Base-by-base conservation (phyloP, 345 rosid genomes). In the Linum trigynum region DNA sequence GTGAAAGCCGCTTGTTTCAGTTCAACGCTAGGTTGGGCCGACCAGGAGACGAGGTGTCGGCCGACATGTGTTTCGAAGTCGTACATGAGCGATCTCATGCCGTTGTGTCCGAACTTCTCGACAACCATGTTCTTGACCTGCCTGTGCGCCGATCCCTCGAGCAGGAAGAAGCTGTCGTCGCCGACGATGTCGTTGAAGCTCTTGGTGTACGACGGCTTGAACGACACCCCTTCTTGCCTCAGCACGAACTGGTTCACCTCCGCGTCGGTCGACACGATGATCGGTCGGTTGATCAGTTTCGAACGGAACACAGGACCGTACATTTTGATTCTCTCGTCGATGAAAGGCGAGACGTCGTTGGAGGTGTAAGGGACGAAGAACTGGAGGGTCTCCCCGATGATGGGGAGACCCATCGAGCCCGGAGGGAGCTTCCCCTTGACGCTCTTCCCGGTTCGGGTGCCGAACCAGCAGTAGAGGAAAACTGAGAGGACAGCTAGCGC, bases 281-380 rank as follows among this genome's bases (percentile, higher is more conserved):
- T 61, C 23, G 66, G 76, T 2, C 63, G 65, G 4, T 83, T 82
- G 8, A 78, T 72, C 38, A 83, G 14, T 43, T 51, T 71, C 0
- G 84, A 79, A 43, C 76, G 72, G 71, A 85, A 85, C 57, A 81
- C 32, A 2, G 74, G 64, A 1, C 84, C 84, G 58, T 79, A 63
- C 56, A 84, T n/a, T n/a, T n/a, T n/a, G n/a, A n/a, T n/a, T n/a
- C n/a, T n/a, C n/a, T n/a, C n/a, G n/a, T n/a, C n/a, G n/a, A n/a
- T n/a, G n/a, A n/a, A n/a, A n/a, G n/a, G n/a, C n/a, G n/a, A n/a
- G n/a, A n/a, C n/a, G n/a, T n/a, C n/a, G n/a, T n/a, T n/a, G n/a
- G n/a, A n/a, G n/a, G n/a, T n/a, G n/a, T n/a, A n/a, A n/a, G n/a
- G n/a, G n/a, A n/a, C n/a, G n/a, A n/a, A n/a, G n/a, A n/a, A n/a